Base-by-base conservation (phyloP, 768 basidiomycete species). In the Serendipita vermifera region DNA sequence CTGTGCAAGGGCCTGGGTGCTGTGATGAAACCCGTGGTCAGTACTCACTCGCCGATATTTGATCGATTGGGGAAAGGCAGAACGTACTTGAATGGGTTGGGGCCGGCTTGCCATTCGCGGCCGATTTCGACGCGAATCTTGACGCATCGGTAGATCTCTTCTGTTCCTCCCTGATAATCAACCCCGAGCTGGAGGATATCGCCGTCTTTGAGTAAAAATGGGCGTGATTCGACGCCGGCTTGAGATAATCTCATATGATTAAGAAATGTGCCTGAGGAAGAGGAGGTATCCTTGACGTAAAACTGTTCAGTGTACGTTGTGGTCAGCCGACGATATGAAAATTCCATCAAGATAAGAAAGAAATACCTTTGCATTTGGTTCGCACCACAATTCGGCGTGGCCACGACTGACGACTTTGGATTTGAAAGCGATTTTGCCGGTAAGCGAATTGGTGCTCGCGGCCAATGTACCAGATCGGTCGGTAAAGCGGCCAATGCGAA, bases 71-170 rank as follows among this genome's bases (percentile, higher is more conserved):
- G 56, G 26, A 57, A 40, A 17, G 33, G 24, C 13, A 29, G 43
- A 26, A 71, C 76, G 61, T 63, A 80, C 80, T 98, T 99, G 88
- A 96, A 99, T 38, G 82, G 86, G 72, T 97, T 97, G 0, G 82
- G 80, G 0, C 73, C 78, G 1, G 81, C 73, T 67, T 96, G 91
- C 94, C 92, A 97, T 67, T 92, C 92, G 59, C 93, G 72, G 6
- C 81, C 81, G 15, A 97, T 68, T 70, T 99, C 94, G 53, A 97
- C 74, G 61, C 87, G 77, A 66, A 99, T 96, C 78, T 94, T 97
- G 58, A 98, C 89, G 58, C 87, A 89, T 71, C 96, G 86, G 69
- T 94, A 97, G 54, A 94, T 91, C 68, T 97, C 93, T 72, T 97
- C 92, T 5, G 87, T 81, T 0, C 94, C 94, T 4, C 94, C 94